Evolutionary conservation across 2,329 filamentous ascomycete species (phyloP).

Genomic region (Stylonectria norvegica): DNA sequence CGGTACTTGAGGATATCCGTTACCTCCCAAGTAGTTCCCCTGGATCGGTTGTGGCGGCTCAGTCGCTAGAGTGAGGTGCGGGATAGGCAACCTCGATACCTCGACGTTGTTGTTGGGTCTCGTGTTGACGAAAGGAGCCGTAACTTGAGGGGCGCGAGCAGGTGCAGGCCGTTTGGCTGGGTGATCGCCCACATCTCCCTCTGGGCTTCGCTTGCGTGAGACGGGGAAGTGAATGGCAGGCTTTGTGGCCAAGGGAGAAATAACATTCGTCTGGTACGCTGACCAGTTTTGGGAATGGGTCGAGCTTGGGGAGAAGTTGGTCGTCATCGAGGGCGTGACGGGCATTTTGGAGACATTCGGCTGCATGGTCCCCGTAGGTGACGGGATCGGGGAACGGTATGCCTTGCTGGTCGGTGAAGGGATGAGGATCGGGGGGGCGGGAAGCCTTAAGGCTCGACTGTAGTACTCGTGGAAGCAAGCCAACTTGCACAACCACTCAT

Average conservation of each 20-base stretch:
- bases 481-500: constrained; percentile 79
- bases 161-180: constrained; percentile 50
- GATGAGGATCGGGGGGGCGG: constrained; percentile 40
- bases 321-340: constrained; percentile 32
- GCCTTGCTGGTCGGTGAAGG: constrained; percentile 39
- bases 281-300: constrained; percentile 39
- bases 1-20: constrained; percentile 35
- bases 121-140: constrained; percentile 12
- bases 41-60: constrained; percentile 27
- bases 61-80: constrained; percentile 66
- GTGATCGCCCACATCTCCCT: constrained; percentile 50
- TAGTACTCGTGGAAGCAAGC: constrained; percentile 81
- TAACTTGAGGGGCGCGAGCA: constrained; percentile 15
- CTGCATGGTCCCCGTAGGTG: constrained; percentile 42
- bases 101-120: constrained; percentile 24
- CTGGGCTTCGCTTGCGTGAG: constrained; percentile 49
- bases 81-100: constrained; percentile 58
- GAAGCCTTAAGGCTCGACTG: constrained; percentile 58
- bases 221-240: constrained; percentile 38
- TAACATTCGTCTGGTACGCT: constrained; percentile 35
- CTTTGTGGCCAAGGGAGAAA: constrained; percentile 50
- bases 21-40: constrained; percentile 33
- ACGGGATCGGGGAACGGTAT: constrained; percentile 47
- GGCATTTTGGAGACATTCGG: constrained; percentile 30
- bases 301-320: constrained; percentile 41